phyloP scores from a whole-genome alignment of 164 flowering plant genomes.

The Amborella trichopoda region DNA sequence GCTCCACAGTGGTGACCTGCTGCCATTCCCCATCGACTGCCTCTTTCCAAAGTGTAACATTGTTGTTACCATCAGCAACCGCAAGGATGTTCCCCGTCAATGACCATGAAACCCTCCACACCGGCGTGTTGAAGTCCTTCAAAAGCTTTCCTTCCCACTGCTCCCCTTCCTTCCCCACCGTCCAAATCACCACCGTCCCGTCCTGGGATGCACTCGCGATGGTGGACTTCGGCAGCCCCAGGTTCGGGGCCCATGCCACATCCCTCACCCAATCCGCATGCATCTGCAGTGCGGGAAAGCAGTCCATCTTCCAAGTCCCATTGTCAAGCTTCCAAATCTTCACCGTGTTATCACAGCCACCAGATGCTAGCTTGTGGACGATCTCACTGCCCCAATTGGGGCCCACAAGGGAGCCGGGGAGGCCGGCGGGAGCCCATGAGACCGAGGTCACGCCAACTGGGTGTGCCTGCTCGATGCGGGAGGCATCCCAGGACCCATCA shows the following conservation, averaged over 20 bases:
- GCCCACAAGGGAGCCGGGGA: slow-evolving; percentile 27
- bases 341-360: slow-evolving; percentile 37
- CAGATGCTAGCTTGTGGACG: slow-evolving; percentile 35
- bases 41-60: slow-evolving; percentile 42
- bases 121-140: slow-evolving; percentile 31
- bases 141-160: slow-evolving; percentile 38
- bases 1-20: slow-evolving; percentile 32
- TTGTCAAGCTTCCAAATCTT: slow-evolving; percentile 35
- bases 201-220: slow-evolving; percentile 44
- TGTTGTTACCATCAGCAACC: slow-evolving; percentile 36
- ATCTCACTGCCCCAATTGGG: slow-evolving; percentile 20
- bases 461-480: slow-evolving; percentile 36
- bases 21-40: slow-evolving; percentile 43
- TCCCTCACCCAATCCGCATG: slow-evolving; percentile 42
- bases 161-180: slow-evolving; percentile 34
- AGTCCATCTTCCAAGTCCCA: slow-evolving; percentile 41
- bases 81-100: slow-evolving; percentile 37
- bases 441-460: slow-evolving; percentile 40
- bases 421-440: slow-evolving; percentile 39
- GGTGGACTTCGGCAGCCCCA: slow-evolving; percentile 41
- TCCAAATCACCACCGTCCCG: slow-evolving; percentile 37
- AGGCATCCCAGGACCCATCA: slow-evolving; percentile 35
- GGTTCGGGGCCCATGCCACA: slow-evolving; percentile 47
- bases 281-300: slow-evolving; percentile 40
- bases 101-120: slow-evolving; percentile 43